These are phyloP conservation scores for Suillus tomentosus DNA, from an alignment of 768 basidiomycete species.

Conservation along the genomic window DNA sequence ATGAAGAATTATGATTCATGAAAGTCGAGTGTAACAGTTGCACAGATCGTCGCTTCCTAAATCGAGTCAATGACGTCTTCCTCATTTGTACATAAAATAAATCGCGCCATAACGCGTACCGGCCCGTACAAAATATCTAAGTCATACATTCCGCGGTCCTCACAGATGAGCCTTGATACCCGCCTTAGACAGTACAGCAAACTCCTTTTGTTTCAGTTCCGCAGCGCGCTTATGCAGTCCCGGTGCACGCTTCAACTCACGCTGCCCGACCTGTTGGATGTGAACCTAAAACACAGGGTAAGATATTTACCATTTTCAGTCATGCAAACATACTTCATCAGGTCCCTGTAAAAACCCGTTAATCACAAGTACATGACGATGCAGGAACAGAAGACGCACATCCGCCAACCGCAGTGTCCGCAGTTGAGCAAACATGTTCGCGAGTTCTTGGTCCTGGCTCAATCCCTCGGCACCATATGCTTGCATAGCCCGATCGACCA, in stretches of 20 bases:
- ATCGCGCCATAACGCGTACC: too few relatives aligned
- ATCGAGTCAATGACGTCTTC: background rate
- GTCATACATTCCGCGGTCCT: background rate
- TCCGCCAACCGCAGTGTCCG: constrained; percentile 89
- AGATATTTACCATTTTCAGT: constrained; percentile 2
- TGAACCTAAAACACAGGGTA: constrained; percentile 62
- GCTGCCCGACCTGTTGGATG: constrained; percentile 91
- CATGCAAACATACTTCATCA: constrained; percentile 58
- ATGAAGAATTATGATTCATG: background rate
- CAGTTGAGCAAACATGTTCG: constrained; percentile 72
- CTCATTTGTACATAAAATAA: background rate
- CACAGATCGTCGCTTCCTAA: background rate
- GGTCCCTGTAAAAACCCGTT: constrained; percentile 55
- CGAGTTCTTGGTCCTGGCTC: constrained; percentile 85
- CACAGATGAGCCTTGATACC: constrained; percentile 61
- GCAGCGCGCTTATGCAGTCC: constrained; percentile 54
- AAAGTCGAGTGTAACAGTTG: background rate
- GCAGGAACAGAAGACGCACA: constrained; percentile 44
- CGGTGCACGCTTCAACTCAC: constrained; percentile 80
- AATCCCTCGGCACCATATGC: constrained; percentile 96
- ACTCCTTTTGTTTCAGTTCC: constrained; percentile 63
- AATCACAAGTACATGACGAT: constrained; percentile 5
- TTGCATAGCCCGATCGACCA: constrained; percentile 97
- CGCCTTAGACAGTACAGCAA: constrained; percentile 57
- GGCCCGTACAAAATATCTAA: background rate